phyloP scores from a whole-genome alignment of 208 protist genomes.

The Acanthamoeba royreba region DNA sequence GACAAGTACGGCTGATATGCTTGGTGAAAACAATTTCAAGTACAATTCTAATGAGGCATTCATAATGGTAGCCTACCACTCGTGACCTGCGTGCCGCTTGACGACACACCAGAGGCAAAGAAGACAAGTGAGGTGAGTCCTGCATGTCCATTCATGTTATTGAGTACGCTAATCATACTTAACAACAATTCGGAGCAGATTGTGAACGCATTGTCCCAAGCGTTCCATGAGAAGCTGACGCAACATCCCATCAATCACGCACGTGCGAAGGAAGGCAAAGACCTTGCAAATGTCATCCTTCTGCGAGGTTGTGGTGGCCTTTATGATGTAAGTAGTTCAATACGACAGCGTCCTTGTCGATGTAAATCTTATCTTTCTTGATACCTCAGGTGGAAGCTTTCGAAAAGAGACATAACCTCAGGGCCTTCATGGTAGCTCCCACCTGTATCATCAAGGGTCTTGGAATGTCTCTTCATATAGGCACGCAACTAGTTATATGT shows the following conservation, averaged over 20 bases:
- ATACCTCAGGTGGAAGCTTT: slow-evolving; percentile 56
- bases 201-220: slow-evolving; percentile 70
- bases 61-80: slow-evolving; percentile 50
- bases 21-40: neutral
- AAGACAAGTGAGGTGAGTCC: slow-evolving; percentile 64
- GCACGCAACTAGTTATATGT: neutral
- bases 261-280: slow-evolving; percentile 55
- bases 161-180: neutral
- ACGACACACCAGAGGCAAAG: slow-evolving; percentile 51
- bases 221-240: slow-evolving; percentile 50
- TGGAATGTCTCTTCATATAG: slow-evolving; percentile 74
- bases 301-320: slow-evolving; percentile 73
- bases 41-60: neutral
- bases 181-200: slow-evolving; percentile 52
- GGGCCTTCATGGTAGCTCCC: slow-evolving; percentile 78
- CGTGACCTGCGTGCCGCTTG: slow-evolving; percentile 56
- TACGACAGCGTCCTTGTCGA: too few species aligned
- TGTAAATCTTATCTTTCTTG: too few species aligned
- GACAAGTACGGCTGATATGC: slow-evolving; percentile 71
- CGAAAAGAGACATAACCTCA: slow-evolving; percentile 50
- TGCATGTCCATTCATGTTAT: too few species aligned
- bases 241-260: slow-evolving; percentile 71
- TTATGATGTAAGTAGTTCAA: slow-evolving; percentile 46
- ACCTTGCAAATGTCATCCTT: slow-evolving; percentile 73
- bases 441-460: slow-evolving; percentile 80